phyloP scores from a whole-genome alignment of 83 land plant species.

The Picea abies region DNA sequence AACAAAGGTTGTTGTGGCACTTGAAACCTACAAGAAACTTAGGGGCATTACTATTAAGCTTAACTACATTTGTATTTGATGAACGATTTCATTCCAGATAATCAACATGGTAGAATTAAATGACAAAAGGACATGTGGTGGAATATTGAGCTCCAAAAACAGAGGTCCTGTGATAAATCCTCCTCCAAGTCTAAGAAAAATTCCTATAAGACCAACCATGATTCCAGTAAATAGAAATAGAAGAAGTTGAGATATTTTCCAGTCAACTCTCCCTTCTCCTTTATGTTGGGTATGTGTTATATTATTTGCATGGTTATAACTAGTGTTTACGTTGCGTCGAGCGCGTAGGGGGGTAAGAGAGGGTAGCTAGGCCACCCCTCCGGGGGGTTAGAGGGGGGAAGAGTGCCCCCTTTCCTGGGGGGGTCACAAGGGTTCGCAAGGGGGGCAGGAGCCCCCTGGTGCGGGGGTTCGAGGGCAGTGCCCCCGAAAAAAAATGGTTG shows the following conservation, averaged over 20 bases:
- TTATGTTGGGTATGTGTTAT: no score
- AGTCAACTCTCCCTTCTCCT: slow-evolving; percentile 29
- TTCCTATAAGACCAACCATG: slow-evolving; percentile 30
- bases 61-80: neutral
- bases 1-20: slow-evolving; percentile 66
- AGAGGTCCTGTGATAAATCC: slow-evolving; percentile 68
- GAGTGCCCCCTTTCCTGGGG: no score
- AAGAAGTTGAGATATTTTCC: slow-evolving; percentile 32
- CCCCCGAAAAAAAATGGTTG: no score
- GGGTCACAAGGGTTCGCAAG: no score
- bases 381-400: no score
- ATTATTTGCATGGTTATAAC: no score
- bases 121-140: slow-evolving; percentile 58
- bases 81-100: neutral
- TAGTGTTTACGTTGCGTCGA: no score
- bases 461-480: no score
- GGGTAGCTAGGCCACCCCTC: no score
- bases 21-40: slow-evolving; percentile 34
- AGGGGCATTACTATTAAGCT: neutral
- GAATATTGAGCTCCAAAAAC: slow-evolving; percentile 60
- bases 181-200: slow-evolving; percentile 74
- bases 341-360: no score
- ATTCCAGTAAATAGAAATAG: slow-evolving; percentile 41
- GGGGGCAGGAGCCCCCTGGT: no score
- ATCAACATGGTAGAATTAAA: neutral